These are phyloP conservation scores for Parafenestella ontariensis DNA, from an alignment of 2,329 filamentous ascomycete species.

Conservation along the genomic window DNA sequence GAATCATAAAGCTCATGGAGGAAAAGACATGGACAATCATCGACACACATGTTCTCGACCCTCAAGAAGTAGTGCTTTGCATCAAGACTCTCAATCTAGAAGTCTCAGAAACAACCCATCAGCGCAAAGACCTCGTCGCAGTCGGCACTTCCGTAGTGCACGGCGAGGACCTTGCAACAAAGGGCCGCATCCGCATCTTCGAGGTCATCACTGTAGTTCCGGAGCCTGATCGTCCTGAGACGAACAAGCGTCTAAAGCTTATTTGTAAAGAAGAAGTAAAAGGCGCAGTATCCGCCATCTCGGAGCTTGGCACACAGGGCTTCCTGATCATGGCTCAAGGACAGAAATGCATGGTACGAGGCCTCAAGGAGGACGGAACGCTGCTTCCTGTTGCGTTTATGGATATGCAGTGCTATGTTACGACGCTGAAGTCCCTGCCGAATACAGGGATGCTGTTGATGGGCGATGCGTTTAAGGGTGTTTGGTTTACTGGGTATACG, in stretches of 20 bases:
- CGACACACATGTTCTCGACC: constrained; percentile 75
- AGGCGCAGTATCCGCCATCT: constrained; percentile 87
- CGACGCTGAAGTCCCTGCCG: constrained; percentile 80
- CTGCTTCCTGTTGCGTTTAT: constrained; percentile 94
- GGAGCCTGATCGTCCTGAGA: constrained; percentile 83
- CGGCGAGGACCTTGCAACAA: constrained; percentile 87
- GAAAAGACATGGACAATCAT: constrained; percentile 80
- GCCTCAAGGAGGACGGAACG: constrained; percentile 92
- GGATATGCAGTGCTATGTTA: constrained; percentile 95
- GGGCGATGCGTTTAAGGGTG: constrained; percentile 88
- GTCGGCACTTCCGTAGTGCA: constrained; percentile 86
- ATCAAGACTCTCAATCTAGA: constrained; percentile 86
- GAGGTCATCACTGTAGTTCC: constrained; percentile 92
- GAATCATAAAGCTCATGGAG: constrained; percentile 78
- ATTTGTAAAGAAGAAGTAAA: constrained; percentile 90
- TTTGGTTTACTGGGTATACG: constrained; percentile 96
- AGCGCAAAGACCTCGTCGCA: constrained; percentile 80
- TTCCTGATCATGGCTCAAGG: constrained; percentile 91
- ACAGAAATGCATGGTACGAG: constrained; percentile 96
- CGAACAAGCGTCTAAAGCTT: constrained; percentile 82
- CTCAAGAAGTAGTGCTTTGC: constrained; percentile 78
- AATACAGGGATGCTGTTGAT: constrained; percentile 86
- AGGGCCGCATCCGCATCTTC: constrained; percentile 87
- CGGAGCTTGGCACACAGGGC: constrained; percentile 83
- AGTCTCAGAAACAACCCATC: constrained; percentile 87